phyloP scores from a whole-genome alignment of 2,329 filamentous ascomycete species.

The Lojkania enalia region DNA sequence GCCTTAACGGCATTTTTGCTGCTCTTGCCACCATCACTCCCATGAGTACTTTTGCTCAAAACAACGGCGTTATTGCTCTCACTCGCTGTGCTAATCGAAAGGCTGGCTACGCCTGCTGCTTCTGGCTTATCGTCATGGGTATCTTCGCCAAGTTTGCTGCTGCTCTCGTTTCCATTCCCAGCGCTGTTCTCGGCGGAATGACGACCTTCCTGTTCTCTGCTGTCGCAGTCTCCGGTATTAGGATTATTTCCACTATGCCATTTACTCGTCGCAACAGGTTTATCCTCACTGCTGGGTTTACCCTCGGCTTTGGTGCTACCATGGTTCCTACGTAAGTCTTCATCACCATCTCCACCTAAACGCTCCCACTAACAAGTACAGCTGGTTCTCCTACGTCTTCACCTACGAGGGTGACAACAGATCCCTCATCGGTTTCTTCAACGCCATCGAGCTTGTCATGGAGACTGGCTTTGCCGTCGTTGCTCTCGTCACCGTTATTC shows the following conservation, averaged over 20 bases:
- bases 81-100: slow-evolving; percentile 80
- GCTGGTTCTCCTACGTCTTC: slow-evolving; percentile 72
- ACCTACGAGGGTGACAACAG: slow-evolving; percentile 70
- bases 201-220: slow-evolving; percentile 78
- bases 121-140: slow-evolving; percentile 79
- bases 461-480: slow-evolving; percentile 70
- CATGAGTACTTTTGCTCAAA: slow-evolving; percentile 80
- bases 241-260: slow-evolving; percentile 70
- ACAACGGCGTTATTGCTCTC: slow-evolving; percentile 82
- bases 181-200: slow-evolving; percentile 54
- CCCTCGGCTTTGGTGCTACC: slow-evolving; percentile 66
- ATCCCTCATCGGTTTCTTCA: slow-evolving; percentile 71
- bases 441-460: slow-evolving; percentile 60
- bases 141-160: slow-evolving; percentile 84
- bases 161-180: slow-evolving; percentile 74
- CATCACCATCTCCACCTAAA: background rate
- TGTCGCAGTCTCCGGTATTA: slow-evolving; percentile 75
- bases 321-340: slow-evolving; percentile 48
- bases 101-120: slow-evolving; percentile 76
- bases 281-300: slow-evolving; percentile 74
- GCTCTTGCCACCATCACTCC: slow-evolving; percentile 79
- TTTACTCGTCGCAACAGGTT: slow-evolving; percentile 83
- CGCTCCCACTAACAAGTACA: slow-evolving; percentile 44
- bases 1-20: slow-evolving; percentile 73
- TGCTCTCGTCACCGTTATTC: slow-evolving; percentile 69